A percentile compares a stretch with the other conserved stretches of the same genome.
Evolutionary conservation across 495 filamentous ascomycete species (phyloP).

Genomic region (Neurospora sp.): DNA sequence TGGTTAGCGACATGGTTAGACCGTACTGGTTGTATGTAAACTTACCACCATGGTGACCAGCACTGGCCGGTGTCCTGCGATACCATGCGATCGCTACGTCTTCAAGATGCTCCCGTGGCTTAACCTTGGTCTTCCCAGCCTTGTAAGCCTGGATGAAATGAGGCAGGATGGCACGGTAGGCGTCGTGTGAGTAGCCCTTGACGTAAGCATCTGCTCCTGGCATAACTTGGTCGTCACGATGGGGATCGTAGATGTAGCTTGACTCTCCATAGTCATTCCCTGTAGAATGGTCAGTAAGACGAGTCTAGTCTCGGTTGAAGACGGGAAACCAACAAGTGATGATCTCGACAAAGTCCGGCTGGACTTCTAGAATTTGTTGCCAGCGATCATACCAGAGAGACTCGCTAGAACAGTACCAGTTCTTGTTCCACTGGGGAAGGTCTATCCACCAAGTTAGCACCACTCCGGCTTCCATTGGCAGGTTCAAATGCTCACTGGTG

Average conservation of each 20-base stretch:
- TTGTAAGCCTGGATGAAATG: slow-evolving; percentile 60
- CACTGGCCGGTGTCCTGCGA: slow-evolving; percentile 34
- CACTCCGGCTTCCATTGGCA: neutral
- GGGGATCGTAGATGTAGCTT: slow-evolving; percentile 58
- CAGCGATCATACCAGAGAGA: slow-evolving; percentile 67
- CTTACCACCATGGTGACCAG: slow-evolving; percentile 30
- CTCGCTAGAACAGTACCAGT: slow-evolving; percentile 65
- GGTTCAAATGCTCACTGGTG: slow-evolving; percentile 23
- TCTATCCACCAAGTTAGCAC: slow-evolving; percentile 31
- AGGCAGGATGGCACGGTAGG: slow-evolving; percentile 42
- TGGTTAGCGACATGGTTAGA: no score
- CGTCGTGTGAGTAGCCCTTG: slow-evolving; percentile 25
- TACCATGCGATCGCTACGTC: slow-evolving; percentile 55
- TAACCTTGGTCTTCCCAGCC: slow-evolving; percentile 31
- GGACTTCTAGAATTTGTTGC: slow-evolving; percentile 53
- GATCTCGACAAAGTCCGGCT: slow-evolving; percentile 57
- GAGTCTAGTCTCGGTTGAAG: neutral
- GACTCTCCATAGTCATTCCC: slow-evolving; percentile 77
- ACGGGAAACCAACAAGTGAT: slow-evolving; percentile 25
- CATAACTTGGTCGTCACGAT: slow-evolving; percentile 36
- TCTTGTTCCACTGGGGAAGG: slow-evolving; percentile 58
- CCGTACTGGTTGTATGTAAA: slow-evolving; percentile 2
- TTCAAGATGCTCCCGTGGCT: slow-evolving; percentile 28
- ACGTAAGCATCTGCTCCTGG: slow-evolving; percentile 42
- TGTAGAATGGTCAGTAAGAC: slow-evolving; percentile 17